Conservation (phyloP, 2,329 filamentous ascomycete species). For the Aspergillus fischeri region DNA sequence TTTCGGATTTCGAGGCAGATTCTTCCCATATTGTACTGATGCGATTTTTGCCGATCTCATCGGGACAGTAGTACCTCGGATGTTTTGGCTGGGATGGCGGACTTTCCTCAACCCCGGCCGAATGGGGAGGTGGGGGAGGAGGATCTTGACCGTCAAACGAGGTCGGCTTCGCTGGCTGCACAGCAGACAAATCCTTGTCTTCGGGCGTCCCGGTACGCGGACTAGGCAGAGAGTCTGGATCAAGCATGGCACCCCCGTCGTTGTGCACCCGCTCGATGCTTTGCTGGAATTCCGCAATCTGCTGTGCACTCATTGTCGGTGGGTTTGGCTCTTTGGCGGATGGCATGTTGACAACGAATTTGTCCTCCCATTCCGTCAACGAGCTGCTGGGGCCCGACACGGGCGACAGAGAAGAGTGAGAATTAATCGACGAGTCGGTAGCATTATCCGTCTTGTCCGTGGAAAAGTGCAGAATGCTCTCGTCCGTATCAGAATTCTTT, state of each 20-base stretch:
- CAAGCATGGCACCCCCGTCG: constrained; percentile 26
- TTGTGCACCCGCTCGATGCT: constrained; percentile 31
- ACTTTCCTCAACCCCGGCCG: constrained; percentile 8
- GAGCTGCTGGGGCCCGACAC: constrained; percentile 28
- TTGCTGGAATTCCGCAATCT: constrained; percentile 38
- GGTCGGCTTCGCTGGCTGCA: constrained; percentile 8
- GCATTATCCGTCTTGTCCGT: constrained; percentile 17
- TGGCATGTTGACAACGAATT: constrained; percentile 43
- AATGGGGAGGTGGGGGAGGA: constrained; percentile 7
- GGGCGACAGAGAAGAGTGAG: constrained; percentile 27
- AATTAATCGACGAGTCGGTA: constrained; percentile 24
- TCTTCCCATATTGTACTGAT: constrained; percentile 36
- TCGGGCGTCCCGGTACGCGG: constrained; percentile 28
- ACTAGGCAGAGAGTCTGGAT: constrained; percentile 30
- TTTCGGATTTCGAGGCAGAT: constrained; percentile 21
- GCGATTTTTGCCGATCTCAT: constrained; percentile 36
- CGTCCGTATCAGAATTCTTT: constrained; percentile 27
- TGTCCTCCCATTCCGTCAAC: constrained; percentile 36
- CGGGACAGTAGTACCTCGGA: constrained; percentile 34
- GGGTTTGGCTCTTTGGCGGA: constrained; percentile 41
- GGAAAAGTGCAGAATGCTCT: constrained; percentile 17
- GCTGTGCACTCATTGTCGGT: constrained; percentile 34
- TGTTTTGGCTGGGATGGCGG: constrained; percentile 1
- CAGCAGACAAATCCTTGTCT: constrained; percentile 26
- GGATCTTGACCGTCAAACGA: constrained; percentile 19